Base-by-base conservation (phyloP, 179 eudicot species). In the Gypsophila paniculata region DNA sequence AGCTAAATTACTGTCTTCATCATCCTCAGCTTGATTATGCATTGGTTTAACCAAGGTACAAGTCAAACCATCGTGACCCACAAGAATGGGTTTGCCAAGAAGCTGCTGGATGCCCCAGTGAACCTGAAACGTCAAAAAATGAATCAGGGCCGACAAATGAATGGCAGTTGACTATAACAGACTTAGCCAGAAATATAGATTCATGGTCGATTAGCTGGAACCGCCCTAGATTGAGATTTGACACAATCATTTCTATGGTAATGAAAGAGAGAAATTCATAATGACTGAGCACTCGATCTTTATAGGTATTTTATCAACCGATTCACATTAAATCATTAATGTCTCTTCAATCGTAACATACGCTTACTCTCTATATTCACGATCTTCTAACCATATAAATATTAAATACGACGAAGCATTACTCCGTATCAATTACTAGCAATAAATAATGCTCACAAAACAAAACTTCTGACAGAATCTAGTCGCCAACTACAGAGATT, bases 11-110 rank as follows among this genome's bases (percentile, higher is more conserved):
- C 76, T 67, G 42, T 81, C 77, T 75, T 74, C 81, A 8, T 23
- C 51, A 73, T 79, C 78, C 65, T 21, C 72, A 65, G 11, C 65
- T 32, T 82, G 66, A 36, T 70, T 54, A 55, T 78, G 57, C 67
- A 66, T 77, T 70, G 85, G 74, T 77, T 89, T 92, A 79, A 86
- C 44, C 69, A 95, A 62, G 54, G 96, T 93, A 90, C 96, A 95
- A 53, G 91, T 86, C 74, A 90, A 69, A 79, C 81, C 72, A 72
- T 82, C 85, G 19, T 44, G 79, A 44, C 88, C 89, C 21, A 90
- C 84, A 52, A 86, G 79, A 79, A 90, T 70, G 18, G 87, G 75
- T 68, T 81, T 86, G 69, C 89, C 90, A 53, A 89, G 72, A 79
- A 85, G 90, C 72, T 81, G 83, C 63, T 76, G 85, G 63, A 95